These are phyloP conservation scores for Hirsutella rhossiliensis DNA, from an alignment of 2,329 filamentous ascomycete genomes.

Conservation along the genomic window DNA sequence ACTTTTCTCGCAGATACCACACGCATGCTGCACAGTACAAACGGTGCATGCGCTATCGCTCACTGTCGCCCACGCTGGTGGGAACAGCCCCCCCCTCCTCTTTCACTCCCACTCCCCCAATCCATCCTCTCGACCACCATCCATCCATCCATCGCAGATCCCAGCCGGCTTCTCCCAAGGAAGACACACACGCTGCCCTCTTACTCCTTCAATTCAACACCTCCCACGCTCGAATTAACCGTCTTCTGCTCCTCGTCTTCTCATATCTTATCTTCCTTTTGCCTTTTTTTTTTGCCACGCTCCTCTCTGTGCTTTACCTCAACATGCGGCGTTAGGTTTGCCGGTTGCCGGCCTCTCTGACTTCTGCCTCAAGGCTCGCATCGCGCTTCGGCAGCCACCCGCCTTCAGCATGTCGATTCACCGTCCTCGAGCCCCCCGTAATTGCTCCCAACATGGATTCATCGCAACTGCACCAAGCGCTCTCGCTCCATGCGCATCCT, in stretches of 20 bases:
- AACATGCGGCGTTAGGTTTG: conserved; percentile 7
- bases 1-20: too few relatives aligned
- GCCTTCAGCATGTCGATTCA: conserved; percentile 8
- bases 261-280: neutral
- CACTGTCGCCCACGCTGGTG: too few relatives aligned
- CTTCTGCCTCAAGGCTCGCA: conserved; percentile 3
- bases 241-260: neutral
- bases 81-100: neutral
- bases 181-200: neutral
- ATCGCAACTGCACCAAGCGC: conserved; percentile 4
- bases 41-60: too few relatives aligned
- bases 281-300: neutral
- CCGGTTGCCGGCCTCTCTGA: conserved; percentile 3
- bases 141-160: conserved; percentile 1
- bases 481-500: conserved; percentile 18
- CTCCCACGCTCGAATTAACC: neutral
- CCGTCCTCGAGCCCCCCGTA: neutral
- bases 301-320: neutral
- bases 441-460: conserved; percentile 7
- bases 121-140: neutral
- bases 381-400: conserved; percentile 1
- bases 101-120: neutral
- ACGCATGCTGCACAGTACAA: too few relatives aligned
- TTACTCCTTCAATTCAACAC: neutral
- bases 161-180: neutral